phyloP scores from a whole-genome alignment of 2,329 filamentous ascomycete species.

The Epicoccum sorghinum region DNA sequence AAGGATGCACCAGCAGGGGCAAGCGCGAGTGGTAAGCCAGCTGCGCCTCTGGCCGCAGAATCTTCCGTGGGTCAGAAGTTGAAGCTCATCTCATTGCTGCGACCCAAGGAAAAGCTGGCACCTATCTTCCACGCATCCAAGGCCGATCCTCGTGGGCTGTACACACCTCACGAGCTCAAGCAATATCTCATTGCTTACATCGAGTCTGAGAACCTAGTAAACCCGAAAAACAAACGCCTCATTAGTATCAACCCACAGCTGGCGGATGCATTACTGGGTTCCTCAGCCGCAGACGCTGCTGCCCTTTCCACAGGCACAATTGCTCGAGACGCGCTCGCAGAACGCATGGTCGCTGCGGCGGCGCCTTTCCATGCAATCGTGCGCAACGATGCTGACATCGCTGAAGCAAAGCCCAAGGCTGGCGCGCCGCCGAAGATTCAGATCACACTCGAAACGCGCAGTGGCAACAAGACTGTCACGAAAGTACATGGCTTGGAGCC shows the following conservation, averaged over 20 bases:
- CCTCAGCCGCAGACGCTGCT: conserved; percentile 59
- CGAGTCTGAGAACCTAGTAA: conserved; percentile 62
- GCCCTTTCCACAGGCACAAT: conserved; percentile 64
- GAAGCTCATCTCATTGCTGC: conserved; percentile 61
- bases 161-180: conserved; percentile 65
- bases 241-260: conserved; percentile 67
- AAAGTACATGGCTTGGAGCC: conserved; percentile 66
- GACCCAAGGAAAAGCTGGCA: conserved; percentile 63
- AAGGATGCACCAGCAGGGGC: conserved; percentile 52
- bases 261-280: conserved; percentile 65
- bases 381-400: conserved; percentile 51
- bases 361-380: conserved; percentile 65
- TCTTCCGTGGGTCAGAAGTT: conserved; percentile 55
- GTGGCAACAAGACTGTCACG: conserved; percentile 69
- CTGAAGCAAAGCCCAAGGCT: conserved; percentile 62
- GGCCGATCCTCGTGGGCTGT: conserved; percentile 60
- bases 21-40: conserved; percentile 48
- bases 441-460: conserved; percentile 67
- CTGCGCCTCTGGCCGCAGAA: conserved; percentile 48
- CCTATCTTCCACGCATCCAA: conserved; percentile 60
- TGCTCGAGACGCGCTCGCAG: conserved; percentile 65
- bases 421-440: conserved; percentile 65
- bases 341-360: conserved; percentile 63
- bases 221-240: conserved; percentile 64
- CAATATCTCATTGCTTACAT: conserved; percentile 64